Evolutionary conservation across 1,284 basidiomycete species (phyloP).

Genomic region (Malassezia pachydermatis): DNA sequence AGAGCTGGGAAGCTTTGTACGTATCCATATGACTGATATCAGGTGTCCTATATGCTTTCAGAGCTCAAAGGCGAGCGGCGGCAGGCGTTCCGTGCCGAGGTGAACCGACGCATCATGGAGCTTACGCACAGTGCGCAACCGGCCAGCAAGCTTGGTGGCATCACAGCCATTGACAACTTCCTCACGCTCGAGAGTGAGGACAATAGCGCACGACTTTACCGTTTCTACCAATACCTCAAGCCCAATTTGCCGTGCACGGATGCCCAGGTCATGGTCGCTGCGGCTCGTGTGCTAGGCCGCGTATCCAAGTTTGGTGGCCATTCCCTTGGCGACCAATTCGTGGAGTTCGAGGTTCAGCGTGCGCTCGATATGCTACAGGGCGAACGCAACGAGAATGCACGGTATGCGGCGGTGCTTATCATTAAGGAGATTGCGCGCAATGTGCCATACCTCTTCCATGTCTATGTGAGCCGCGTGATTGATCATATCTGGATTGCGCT

Average conservation of each 20-base stretch:
- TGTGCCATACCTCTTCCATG: conserved; percentile 44
- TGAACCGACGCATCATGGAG: conserved; percentile 68
- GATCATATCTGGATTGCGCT: conserved; percentile 47
- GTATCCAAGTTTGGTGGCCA: conserved; percentile 70
- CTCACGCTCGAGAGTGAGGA: conserved; percentile 28
- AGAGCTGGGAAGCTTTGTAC: conserved; percentile 35
- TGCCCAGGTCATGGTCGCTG: conserved; percentile 74
- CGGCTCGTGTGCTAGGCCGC: conserved; percentile 70
- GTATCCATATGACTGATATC: neutral
- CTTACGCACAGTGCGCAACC: conserved; percentile 68
- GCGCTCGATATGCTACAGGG: conserved; percentile 62
- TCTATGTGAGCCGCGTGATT: conserved; percentile 39
- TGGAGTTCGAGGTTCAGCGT: conserved; percentile 71
- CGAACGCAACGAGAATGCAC: conserved; percentile 50
- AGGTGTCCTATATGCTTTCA: conserved; percentile 29
- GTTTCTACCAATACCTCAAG: conserved; percentile 84
- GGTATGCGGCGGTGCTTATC: conserved; percentile 48
- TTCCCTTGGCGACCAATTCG: conserved; percentile 72
- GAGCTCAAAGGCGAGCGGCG: conserved; percentile 42
- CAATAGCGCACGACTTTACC: conserved; percentile 61
- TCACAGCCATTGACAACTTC: conserved; percentile 58
- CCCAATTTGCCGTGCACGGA: conserved; percentile 71
- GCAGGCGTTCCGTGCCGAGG: conserved; percentile 48
- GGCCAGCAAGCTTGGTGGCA: conserved; percentile 67
- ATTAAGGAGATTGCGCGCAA: conserved; percentile 45